These are phyloP conservation scores for Penicillium brevicompactum DNA, from an alignment of 2,329 filamentous ascomycete genomes.

Conservation along the genomic window DNA sequence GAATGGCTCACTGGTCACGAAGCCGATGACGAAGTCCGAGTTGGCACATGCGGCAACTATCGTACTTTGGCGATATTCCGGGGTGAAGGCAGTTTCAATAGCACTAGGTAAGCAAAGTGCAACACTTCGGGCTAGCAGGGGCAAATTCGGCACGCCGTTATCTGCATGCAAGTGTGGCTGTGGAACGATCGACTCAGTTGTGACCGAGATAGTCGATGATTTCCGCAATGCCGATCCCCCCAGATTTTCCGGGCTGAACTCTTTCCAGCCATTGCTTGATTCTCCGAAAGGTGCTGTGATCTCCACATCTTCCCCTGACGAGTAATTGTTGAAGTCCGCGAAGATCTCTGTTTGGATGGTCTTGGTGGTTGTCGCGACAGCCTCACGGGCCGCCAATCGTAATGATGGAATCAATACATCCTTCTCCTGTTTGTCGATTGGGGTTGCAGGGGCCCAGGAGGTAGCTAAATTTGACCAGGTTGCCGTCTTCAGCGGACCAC, in stretches of 20 bases:
- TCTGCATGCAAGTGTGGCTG: slow-evolving; percentile 29
- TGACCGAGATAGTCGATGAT: slow-evolving; percentile 46
- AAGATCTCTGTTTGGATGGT: slow-evolving; percentile 47
- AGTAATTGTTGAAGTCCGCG: slow-evolving; percentile 24
- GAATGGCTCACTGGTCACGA: slow-evolving; percentile 39
- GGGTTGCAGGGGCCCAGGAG: slow-evolving; percentile 41
- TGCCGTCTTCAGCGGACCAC: slow-evolving; percentile 39
- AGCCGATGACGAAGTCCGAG: slow-evolving; percentile 44
- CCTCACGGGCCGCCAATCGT: slow-evolving; percentile 44
- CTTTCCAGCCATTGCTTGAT: slow-evolving; percentile 21
- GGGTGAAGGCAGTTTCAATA: slow-evolving; percentile 33
- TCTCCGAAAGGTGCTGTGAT: slow-evolving; percentile 6
- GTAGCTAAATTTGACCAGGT: slow-evolving; percentile 43
- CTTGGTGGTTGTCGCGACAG: slow-evolving; percentile 40
- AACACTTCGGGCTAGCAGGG: slow-evolving; percentile 39
- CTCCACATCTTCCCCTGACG: slow-evolving; percentile 13
- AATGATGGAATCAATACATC: slow-evolving; percentile 46
- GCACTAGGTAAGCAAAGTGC: slow-evolving; percentile 39
- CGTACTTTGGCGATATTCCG: slow-evolving; percentile 37
- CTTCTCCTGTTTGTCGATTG: slow-evolving; percentile 39
- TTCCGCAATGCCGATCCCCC: slow-evolving; percentile 36
- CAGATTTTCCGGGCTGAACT: slow-evolving; percentile 28
- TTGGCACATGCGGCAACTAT: slow-evolving; percentile 43
- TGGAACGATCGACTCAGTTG: slow-evolving; percentile 39
- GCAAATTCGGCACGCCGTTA: slow-evolving; percentile 34